These are phyloP conservation scores for Stentor coeruleus DNA, from an alignment of 73 alveolate genomes.

Conservation along the genomic window DNA sequence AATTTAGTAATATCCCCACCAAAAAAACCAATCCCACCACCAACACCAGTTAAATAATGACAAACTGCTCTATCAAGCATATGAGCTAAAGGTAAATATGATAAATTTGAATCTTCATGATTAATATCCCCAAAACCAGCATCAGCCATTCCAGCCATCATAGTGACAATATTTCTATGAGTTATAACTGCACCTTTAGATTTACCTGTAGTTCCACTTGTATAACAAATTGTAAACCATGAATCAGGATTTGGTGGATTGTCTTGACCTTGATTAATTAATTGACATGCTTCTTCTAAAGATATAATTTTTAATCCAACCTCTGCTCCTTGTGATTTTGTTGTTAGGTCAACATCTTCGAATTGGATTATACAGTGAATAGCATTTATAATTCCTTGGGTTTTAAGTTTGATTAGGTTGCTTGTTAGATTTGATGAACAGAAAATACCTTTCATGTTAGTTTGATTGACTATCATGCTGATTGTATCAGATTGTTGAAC, in stretches of 20 bases:
- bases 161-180: slow-evolving; percentile 55
- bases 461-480: background rate
- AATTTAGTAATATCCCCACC: slow-evolving; percentile 81
- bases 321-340: slow-evolving; percentile 24
- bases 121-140: slow-evolving; percentile 17
- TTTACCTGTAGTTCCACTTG: slow-evolving; percentile 90
- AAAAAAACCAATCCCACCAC: slow-evolving; percentile 74
- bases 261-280: slow-evolving; percentile 10
- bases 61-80: slow-evolving; percentile 73
- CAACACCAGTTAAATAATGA: slow-evolving; percentile 46
- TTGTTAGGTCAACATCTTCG: slow-evolving; percentile 25
- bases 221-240: slow-evolving; percentile 68
- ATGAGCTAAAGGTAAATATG: slow-evolving; percentile 86
- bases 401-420: background rate
- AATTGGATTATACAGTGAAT: background rate
- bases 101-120: slow-evolving; percentile 28
- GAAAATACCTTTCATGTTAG: slow-evolving; percentile 13
- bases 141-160: slow-evolving; percentile 32
- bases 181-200: slow-evolving; percentile 89
- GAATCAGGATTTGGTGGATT: slow-evolving; percentile 41
- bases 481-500: slow-evolving; percentile 60
- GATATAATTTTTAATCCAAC: slow-evolving; percentile 7
- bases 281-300: background rate
- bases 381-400: background rate
- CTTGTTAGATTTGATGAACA: background rate